Conservation (phyloP, 768 basidiomycete species). For the Coprinopsis marcescibilis region DNA sequence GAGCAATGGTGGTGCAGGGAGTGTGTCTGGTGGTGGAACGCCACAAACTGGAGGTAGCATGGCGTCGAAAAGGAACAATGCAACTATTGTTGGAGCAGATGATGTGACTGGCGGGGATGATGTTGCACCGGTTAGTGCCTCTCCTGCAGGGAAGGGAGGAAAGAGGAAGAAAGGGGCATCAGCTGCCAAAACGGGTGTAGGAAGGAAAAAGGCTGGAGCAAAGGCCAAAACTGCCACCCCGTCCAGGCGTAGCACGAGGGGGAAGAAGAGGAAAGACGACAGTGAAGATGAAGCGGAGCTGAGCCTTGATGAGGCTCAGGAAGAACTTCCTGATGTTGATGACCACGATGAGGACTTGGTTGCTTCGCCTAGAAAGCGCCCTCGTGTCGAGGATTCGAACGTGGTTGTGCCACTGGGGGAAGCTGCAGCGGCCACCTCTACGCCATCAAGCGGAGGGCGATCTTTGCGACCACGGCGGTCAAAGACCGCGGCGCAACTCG, state of each 20-base stretch:
- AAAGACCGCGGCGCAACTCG: conserved; percentile 45
- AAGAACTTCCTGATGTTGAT: conserved; percentile 3
- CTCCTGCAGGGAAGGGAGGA: not conserved
- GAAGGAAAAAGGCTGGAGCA: not conserved
- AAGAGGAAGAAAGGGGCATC: not conserved
- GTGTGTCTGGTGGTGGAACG: not conserved
- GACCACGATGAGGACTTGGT: conserved; percentile 14
- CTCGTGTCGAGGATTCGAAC: not conserved
- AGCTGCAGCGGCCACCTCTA: conserved; percentile 13
- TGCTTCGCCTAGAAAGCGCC: conserved; percentile 5
- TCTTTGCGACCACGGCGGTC: conserved; percentile 53
- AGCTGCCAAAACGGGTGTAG: too few species aligned
- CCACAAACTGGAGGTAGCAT: too few species aligned
- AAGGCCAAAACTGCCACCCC: not conserved
- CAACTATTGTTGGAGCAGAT: not conserved
- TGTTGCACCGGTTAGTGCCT: too few species aligned
- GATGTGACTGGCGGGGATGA: not conserved
- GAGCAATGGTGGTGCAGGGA: not conserved
- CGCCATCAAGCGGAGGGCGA: conserved; percentile 32
- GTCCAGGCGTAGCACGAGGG: not conserved
- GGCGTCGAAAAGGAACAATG: not conserved
- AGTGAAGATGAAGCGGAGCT: conserved; percentile 14
- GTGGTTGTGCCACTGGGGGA: conserved; percentile 3
- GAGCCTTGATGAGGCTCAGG: conserved; percentile 6
- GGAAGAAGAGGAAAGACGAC: conserved; percentile 13